Percentiles rank a stretch among this genome's conserved stretches.
Evolutionary conservation across 2,329 filamentous ascomycete species (phyloP).

Genomic region (Byssochlamys sp.): DNA sequence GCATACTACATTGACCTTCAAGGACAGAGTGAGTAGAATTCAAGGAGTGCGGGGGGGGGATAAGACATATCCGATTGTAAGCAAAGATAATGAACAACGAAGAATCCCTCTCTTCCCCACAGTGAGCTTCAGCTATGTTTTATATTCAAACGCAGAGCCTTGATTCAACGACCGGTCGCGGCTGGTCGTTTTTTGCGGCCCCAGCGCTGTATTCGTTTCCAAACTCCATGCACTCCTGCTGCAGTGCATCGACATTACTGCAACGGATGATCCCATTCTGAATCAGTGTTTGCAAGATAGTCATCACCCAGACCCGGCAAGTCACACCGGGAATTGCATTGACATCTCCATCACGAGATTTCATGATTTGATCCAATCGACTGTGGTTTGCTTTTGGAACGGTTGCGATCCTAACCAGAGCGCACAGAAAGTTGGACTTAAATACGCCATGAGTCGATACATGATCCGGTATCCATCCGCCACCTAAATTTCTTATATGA

Average conservation of each 20-base stretch:
- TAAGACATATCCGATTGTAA: too few relatives aligned
- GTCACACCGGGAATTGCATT: slow-evolving; percentile 16
- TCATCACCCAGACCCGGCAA: slow-evolving; percentile 17
- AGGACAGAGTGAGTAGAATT: too few relatives aligned
- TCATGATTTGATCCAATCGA: slow-evolving; percentile 14
- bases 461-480: slow-evolving; percentile 7
- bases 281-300: slow-evolving; percentile 9
- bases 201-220: slow-evolving; percentile 2
- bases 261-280: slow-evolving; percentile 11
- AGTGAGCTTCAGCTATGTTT: too few relatives aligned
- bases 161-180: slow-evolving; percentile 8
- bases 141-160: too few relatives aligned
- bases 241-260: slow-evolving; percentile 5
- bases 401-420: slow-evolving; percentile 12
- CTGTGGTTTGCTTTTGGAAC: slow-evolving; percentile 7
- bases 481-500: slow-evolving; percentile 11
- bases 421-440: slow-evolving; percentile 13
- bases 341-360: slow-evolving; percentile 11
- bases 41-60: too few relatives aligned
- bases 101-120: background rate
- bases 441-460: slow-evolving; percentile 8
- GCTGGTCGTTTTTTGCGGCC: slow-evolving; percentile 5
- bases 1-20: too few relatives aligned
- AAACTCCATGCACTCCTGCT: slow-evolving; percentile 13
- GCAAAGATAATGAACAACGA: too few relatives aligned